Evolutionary conservation across 768 basidiomycete species (phyloP).

Genomic region (Lactifluus echinatus): DNA sequence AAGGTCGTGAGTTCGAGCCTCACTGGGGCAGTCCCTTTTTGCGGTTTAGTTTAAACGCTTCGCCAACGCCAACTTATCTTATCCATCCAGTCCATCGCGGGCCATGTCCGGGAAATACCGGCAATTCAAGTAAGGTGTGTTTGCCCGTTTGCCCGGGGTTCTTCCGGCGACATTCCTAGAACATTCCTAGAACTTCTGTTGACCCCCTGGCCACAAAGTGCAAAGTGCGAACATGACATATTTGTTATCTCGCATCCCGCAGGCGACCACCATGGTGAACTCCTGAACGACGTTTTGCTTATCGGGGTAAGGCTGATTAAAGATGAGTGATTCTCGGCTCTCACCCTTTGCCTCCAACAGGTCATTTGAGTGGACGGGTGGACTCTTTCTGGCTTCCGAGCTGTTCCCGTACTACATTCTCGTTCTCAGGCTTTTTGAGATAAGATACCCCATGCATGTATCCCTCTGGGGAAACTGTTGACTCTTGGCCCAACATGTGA

Average conservation of each 20-base stretch:
- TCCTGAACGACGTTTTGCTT: not conserved
- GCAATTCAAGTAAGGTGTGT: too few species aligned
- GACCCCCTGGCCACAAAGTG: not conserved
- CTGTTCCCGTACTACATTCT: not conserved
- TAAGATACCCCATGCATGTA: not conserved
- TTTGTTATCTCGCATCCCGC: not conserved
- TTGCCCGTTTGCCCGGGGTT: too few species aligned
- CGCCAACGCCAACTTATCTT: too few species aligned
- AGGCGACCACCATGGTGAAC: not conserved
- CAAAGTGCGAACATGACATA: not conserved
- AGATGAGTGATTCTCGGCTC: not conserved
- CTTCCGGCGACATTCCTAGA: too few species aligned
- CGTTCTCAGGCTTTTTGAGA: not conserved
- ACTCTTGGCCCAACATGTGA: not conserved
- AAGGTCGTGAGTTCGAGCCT: conserved; percentile 49
- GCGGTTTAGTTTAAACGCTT: too few species aligned
- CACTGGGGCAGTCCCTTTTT: conserved; percentile 38
- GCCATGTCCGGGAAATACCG: too few species aligned
- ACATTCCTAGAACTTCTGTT: too few species aligned
- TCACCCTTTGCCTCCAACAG: not conserved
- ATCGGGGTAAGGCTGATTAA: not conserved
- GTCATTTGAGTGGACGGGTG: not conserved
- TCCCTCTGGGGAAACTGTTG: conserved; percentile 5
- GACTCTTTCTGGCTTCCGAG: conserved; percentile 2
- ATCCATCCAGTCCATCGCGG: not conserved